Evolutionary conservation across 2,329 filamentous ascomycete genomes (phyloP).

Genomic region (Fusarium sp.): DNA sequence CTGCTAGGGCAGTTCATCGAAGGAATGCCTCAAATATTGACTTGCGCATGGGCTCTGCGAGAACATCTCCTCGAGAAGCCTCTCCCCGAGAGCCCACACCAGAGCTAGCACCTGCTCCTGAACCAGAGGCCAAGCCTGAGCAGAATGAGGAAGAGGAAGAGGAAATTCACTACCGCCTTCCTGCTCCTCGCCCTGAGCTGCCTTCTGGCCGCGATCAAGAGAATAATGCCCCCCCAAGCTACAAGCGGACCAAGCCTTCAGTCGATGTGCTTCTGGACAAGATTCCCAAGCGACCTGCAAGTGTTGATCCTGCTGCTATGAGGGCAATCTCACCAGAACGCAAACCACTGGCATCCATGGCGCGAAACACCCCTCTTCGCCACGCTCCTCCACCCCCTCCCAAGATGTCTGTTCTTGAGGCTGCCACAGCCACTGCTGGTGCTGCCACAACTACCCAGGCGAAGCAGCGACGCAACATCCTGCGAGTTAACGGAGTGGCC

Average conservation of each 20-base stretch:
- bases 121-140: conserved; percentile 31
- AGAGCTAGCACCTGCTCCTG: conserved; percentile 17
- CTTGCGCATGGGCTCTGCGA: conserved; percentile 49
- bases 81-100: conserved; percentile 34
- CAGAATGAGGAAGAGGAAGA: conserved; percentile 54
- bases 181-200: conserved; percentile 61
- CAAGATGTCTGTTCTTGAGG: conserved; percentile 96
- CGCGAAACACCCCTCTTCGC: conserved; percentile 79
- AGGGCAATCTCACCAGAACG: conserved; percentile 65
- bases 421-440: conserved; percentile 86
- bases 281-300: conserved; percentile 64
- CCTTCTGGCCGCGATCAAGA: conserved; percentile 82
- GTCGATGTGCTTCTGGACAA: conserved; percentile 68
- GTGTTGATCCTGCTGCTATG: conserved; percentile 55
- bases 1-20: conserved; percentile 57
- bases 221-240: conserved; percentile 80
- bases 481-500: conserved; percentile 89
- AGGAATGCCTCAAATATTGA: conserved; percentile 55
- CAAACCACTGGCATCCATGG: conserved; percentile 66
- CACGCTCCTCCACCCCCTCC: conserved; percentile 86
- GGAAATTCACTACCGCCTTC: conserved; percentile 62
- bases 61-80: conserved; percentile 48
- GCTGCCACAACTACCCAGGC: conserved; percentile 80
- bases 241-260: conserved; percentile 71
- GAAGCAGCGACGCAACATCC: conserved; percentile 82